Conservation (phyloP, 2,329 filamentous ascomycete genomes). For the Ophiostoma ips region DNA sequence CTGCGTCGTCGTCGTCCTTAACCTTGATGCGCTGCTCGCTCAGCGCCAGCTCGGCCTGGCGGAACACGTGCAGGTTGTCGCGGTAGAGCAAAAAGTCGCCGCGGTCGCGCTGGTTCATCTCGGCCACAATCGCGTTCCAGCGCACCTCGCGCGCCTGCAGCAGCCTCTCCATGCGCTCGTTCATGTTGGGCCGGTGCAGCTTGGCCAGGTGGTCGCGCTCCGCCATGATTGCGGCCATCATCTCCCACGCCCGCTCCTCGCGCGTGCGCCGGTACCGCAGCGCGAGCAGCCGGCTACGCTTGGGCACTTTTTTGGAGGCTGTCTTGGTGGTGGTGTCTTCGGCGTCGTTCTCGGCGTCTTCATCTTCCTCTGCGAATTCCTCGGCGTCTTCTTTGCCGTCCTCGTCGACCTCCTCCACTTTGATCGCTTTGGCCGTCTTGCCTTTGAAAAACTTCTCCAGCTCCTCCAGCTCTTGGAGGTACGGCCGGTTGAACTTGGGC, state of each 20-base stretch:
- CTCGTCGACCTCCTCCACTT: background rate
- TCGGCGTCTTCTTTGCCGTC: background rate
- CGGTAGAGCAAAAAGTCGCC: constrained; percentile 19
- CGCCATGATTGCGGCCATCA: background rate
- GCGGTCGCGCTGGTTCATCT: constrained; percentile 8
- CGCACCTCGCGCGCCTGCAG: background rate
- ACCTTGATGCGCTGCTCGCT: too few species aligned
- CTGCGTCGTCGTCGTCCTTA: background rate
- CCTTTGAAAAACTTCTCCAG: background rate
- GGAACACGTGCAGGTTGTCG: constrained; percentile 41
- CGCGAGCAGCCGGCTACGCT: background rate
- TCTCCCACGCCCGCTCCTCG: background rate
- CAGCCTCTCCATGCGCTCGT: background rate
- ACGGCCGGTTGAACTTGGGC: background rate
- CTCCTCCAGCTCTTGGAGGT: background rate
- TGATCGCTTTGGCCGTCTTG: background rate
- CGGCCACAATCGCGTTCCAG: constrained; percentile 9
- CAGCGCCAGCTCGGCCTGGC: too few species aligned
- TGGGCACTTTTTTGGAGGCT: background rate
- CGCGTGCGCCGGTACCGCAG: constrained; percentile 3
- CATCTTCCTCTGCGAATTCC: background rate
- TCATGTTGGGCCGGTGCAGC: background rate
- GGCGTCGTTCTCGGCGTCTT: background rate
- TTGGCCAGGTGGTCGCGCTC: background rate
- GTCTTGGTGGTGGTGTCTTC: background rate